Conservation (phyloP, 495 filamentous ascomycete genomes). For the Penicillium maclennaniae region DNA sequence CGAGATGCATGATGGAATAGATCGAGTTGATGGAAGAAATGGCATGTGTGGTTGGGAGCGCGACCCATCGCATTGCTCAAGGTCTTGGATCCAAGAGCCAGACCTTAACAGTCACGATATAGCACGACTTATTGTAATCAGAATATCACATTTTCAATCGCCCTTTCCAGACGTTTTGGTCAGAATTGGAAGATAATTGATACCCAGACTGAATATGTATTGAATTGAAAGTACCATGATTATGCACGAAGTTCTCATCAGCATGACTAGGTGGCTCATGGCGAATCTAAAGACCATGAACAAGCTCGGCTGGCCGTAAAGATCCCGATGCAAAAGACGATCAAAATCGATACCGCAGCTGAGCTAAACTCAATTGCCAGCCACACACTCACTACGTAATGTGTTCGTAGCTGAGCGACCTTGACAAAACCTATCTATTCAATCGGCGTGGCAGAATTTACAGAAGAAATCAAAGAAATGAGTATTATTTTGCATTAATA, state of each 20-base stretch:
- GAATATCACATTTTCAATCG: conserved; percentile 16
- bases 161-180: neutral
- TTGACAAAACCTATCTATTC: neutral
- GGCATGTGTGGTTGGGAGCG: neutral
- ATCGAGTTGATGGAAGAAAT: conserved; percentile 13
- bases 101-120: conserved; percentile 23
- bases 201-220: no score
- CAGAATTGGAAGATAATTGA: neutral
- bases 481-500: conserved; percentile 3
- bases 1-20: conserved; percentile 24
- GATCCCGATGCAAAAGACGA: neutral
- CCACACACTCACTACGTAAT: neutral
- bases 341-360: neutral
- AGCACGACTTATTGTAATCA: conserved; percentile 35
- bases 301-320: neutral
- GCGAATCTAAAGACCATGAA: neutral
- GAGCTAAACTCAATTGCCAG: neutral
- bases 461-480: no score
- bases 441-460: neutral
- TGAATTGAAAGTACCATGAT: neutral
- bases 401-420: neutral
- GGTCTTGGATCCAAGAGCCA: neutral
- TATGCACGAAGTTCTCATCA: no score
- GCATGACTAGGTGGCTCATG: neutral
- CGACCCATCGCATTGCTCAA: neutral